Conservation (phyloP, 306 rosid species). For the Rubus parviflorus region DNA sequence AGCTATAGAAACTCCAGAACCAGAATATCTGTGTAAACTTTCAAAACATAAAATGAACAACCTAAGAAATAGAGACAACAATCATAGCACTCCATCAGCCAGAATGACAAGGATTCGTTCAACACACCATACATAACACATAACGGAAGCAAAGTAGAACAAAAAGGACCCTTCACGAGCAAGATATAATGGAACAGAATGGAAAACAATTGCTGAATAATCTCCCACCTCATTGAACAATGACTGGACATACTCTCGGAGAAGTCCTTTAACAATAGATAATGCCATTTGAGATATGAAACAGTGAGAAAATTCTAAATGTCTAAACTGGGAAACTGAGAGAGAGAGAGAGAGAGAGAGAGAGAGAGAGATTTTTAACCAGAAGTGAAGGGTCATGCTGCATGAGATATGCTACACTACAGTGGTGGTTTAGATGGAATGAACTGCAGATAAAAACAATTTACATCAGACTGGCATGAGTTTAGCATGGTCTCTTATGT, state of each 20-base stretch:
- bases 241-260: constrained; percentile 44
- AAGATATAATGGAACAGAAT: constrained; percentile 3
- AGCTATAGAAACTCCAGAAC: not conserved
- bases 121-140: not conserved
- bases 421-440: not conserved
- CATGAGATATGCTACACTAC: not conserved
- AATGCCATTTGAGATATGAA: constrained; percentile 41
- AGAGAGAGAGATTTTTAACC: not conserved
- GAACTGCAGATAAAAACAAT: constrained; percentile 25
- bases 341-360: not conserved
- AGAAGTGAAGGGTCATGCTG: constrained; percentile 21
- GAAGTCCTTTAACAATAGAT: constrained; percentile 53
- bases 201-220: not conserved
- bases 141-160: not conserved
- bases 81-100: not conserved
- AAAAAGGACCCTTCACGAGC: constrained; percentile 4
- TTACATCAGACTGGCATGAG: constrained; percentile 24
- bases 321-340: constrained; percentile 11
- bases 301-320: not conserved
- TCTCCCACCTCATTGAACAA: constrained; percentile 47
- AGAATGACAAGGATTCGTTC: not conserved
- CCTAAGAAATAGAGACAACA: not conserved
- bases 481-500: constrained; percentile 27
- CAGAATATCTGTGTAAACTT: not conserved
- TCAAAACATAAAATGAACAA: not conserved